These are phyloP conservation scores for Candida smagusa DNA, from an alignment of 1,139 yeast species.

Conservation along the genomic window DNA sequence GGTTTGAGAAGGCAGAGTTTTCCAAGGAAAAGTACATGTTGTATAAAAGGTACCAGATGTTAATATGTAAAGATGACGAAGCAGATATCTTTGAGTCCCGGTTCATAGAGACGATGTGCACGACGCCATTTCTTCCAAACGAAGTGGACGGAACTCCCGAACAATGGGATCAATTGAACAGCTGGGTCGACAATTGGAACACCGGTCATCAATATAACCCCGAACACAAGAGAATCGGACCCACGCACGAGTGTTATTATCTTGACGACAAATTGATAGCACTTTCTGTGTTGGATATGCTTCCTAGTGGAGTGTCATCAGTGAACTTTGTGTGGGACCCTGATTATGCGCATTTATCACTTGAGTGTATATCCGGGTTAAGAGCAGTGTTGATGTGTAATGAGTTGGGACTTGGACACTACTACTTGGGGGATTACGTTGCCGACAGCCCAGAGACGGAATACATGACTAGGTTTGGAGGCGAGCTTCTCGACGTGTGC, in stretches of 20 bases:
- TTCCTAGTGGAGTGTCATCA: slow-evolving; percentile 76
- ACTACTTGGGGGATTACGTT: slow-evolving; percentile 75
- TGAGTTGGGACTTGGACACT: slow-evolving; percentile 42
- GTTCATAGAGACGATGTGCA: slow-evolving; percentile 67
- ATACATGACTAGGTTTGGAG: slow-evolving; percentile 78
- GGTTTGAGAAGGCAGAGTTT: slow-evolving; percentile 51
- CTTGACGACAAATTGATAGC: slow-evolving; percentile 64
- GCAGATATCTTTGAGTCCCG: slow-evolving; percentile 41
- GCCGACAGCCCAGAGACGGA: slow-evolving; percentile 79
- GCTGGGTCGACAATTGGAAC: slow-evolving; percentile 26
- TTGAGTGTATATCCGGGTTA: slow-evolving; percentile 77
- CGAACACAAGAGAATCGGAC: slow-evolving; percentile 33
- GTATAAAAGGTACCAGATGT: slow-evolving; percentile 65
- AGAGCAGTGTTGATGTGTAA: slow-evolving; percentile 61
- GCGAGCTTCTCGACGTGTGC: slow-evolving; percentile 59
- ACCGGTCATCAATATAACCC: slow-evolving; percentile 1
- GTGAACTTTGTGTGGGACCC: slow-evolving; percentile 92
- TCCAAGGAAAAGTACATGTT: slow-evolving; percentile 62
- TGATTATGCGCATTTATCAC: slow-evolving; percentile 61
- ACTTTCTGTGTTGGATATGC: slow-evolving; percentile 70
- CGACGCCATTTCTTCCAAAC: slow-evolving; percentile 49
- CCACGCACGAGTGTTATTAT: slow-evolving; percentile 77
- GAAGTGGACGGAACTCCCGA: slow-evolving; percentile 23
- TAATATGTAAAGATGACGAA: slow-evolving; percentile 62
- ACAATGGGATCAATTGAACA: slow-evolving; percentile 30